Conservation (phyloP, 805 yeast genomes). For the Sungouiozyma intestinalis region DNA sequence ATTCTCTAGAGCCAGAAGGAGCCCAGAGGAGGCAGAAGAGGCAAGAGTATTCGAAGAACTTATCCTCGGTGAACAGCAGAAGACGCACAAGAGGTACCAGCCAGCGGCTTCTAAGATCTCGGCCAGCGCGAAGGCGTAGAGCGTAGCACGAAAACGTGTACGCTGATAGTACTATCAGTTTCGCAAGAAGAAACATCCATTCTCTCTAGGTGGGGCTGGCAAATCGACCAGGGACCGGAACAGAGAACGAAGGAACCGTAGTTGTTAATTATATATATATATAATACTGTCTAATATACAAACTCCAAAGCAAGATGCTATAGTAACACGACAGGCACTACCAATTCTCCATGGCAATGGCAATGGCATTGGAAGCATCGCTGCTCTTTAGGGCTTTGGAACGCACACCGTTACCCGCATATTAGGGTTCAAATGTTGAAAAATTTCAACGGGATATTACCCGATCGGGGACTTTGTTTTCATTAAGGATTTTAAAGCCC, state of each 20-base stretch:
- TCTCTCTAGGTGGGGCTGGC: too few species aligned
- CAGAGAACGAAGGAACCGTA: too few species aligned
- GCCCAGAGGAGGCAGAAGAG: slow-evolving; percentile 86
- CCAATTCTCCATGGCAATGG: too few species aligned
- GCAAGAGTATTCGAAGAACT: slow-evolving; percentile 84
- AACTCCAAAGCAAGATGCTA: neutral
- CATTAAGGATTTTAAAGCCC: neutral
- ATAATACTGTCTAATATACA: neutral
- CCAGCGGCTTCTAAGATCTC: neutral
- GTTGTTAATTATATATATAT: neutral
- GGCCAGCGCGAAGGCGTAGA: neutral
- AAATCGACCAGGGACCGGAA: too few species aligned
- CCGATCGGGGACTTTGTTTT: neutral
- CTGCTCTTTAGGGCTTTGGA: too few species aligned
- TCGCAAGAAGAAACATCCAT: too few species aligned
- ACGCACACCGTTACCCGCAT: neutral
- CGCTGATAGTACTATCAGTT: too few species aligned
- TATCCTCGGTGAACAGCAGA: slow-evolving; percentile 73
- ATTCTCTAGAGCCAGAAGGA: slow-evolving; percentile 56
- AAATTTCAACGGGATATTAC: neutral
- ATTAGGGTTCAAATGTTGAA: neutral
- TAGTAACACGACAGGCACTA: neutral
- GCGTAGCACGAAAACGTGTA: too few species aligned
- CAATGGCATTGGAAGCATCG: too few species aligned
- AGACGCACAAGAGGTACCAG: slow-evolving; percentile 19